Conservation (phyloP, 2,329 filamentous ascomycete species). For the Gnomoniopsis sp. region DNA sequence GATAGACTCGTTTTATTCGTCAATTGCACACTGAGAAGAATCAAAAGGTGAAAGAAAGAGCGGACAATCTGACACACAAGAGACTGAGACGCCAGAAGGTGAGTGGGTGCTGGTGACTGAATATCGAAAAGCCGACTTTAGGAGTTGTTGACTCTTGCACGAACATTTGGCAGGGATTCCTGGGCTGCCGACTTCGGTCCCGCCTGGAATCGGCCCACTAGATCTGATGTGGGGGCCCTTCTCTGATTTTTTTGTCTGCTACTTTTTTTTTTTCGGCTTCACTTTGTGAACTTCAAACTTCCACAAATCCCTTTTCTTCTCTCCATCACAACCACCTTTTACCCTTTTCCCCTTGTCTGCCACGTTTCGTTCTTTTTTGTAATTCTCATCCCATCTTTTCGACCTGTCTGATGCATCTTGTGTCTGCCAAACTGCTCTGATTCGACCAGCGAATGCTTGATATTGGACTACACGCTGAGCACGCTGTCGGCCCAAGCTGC, state of each 20-base stretch:
- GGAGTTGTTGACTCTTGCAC: neutral
- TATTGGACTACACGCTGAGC: no score
- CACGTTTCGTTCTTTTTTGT: no score
- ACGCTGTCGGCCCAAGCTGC: no score
- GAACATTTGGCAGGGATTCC: neutral
- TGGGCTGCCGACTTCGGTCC: conserved; percentile 3
- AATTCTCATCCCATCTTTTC: no score
- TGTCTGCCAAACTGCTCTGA: no score
- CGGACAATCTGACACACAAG: neutral
- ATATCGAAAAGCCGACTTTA: neutral
- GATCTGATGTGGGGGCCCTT: neutral
- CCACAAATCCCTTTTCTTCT: neutral
- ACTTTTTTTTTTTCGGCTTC: neutral
- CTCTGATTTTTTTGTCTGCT: neutral
- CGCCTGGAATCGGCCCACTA: neutral
- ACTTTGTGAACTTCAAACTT: neutral
- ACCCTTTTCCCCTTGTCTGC: neutral
- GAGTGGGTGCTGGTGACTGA: neutral
- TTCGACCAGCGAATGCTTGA: no score
- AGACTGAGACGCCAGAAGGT: neutral
- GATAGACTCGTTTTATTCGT: no score
- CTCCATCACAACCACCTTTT: neutral
- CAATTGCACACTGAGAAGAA: neutral
- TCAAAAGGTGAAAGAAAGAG: neutral
- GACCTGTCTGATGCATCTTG: no score